Base-by-base conservation (phyloP, 306 rosid genomes). In the Lupinus albus region DNA sequence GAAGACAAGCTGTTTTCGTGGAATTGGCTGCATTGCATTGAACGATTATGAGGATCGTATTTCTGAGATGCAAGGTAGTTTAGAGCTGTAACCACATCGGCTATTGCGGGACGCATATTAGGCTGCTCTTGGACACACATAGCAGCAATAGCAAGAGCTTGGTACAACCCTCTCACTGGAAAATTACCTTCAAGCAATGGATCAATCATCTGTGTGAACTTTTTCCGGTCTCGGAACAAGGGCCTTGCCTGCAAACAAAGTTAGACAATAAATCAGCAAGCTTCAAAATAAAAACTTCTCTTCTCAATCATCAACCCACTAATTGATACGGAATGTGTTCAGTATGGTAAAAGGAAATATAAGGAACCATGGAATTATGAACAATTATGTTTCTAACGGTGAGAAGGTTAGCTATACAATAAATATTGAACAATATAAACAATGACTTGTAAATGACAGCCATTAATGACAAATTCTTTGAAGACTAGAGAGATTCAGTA, bases 101-200 rank as follows among this genome's bases (percentile, higher is more conserved):
- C 51, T 57, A 82, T 81, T 8, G 60, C 83, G 0, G 99, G 99
- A 14, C 97, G 83, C 97, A 90, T 85, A 38, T 61, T 82, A 33
- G 99, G 91, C 73, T 90, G 95, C 72, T 93, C 97, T 64, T 93
- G 99, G 46, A 88, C 90, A n/a, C 97, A 90, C 99, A 93, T 93
- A 0, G 96, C 97, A 14, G 97, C 88, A 15, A 93, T 93, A 2
- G 99, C 99, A 3, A 93, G 85, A 60, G 87, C 91, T 82, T 93
- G 99, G 78, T 93, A 93, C 70, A 86, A 75, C 14, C 99, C 99
- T 64, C 99, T 82, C 42, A 86, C 83, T 2, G 99, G 99, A 72
- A 86, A 93, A 33, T 79, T 80, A 12, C 92, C 94, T 67, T 70
- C 74, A 39, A 93, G 94, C 80, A 82, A 68, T 0, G 99, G 99